Percentiles rank a stretch among this genome's conserved stretches.
These are phyloP conservation scores for Metschnikowia shivogae DNA, from an alignment of 805 yeast genomes.

Conservation along the genomic window DNA sequence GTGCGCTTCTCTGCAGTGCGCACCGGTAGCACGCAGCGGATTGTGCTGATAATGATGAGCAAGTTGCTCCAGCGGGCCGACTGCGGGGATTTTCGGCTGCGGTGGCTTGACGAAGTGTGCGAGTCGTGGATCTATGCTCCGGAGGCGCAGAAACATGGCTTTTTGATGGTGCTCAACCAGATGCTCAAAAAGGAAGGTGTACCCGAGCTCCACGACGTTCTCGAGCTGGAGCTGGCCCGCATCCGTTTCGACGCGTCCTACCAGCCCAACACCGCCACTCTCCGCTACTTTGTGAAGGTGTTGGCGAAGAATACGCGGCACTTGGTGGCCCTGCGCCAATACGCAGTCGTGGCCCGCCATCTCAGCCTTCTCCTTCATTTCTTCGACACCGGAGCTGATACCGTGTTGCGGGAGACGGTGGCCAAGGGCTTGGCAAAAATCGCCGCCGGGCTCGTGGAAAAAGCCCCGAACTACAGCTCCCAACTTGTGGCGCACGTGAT, in stretches of 20 bases:
- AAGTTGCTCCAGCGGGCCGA: slow-evolving; percentile 55
- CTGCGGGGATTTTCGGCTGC: slow-evolving; percentile 20
- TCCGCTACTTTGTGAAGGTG: slow-evolving; percentile 31
- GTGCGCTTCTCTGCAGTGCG: slow-evolving; percentile 17
- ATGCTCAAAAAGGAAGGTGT: slow-evolving; percentile 23
- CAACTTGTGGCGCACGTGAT: slow-evolving; percentile 37
- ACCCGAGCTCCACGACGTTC: slow-evolving; percentile 2
- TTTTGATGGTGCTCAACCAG: slow-evolving; percentile 38
- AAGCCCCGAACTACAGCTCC: slow-evolving; percentile 35
- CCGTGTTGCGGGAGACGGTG: slow-evolving; percentile 56
- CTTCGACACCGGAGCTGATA: slow-evolving; percentile 44
- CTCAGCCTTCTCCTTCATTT: slow-evolving; percentile 36
- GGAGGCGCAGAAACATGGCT: slow-evolving; percentile 28
- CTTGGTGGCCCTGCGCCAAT: slow-evolving; percentile 22
- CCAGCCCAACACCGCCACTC: slow-evolving; percentile 15
- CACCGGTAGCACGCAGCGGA: slow-evolving; percentile 40
- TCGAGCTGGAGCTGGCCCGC: slow-evolving; percentile 7
- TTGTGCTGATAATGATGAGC: slow-evolving; percentile 48
- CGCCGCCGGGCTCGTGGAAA: slow-evolving; percentile 27
- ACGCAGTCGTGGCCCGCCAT: slow-evolving; percentile 43
- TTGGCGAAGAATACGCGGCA: slow-evolving; percentile 26
- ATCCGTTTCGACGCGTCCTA: background rate
- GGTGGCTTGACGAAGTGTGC: slow-evolving; percentile 13
- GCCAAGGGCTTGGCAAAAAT: slow-evolving; percentile 65
- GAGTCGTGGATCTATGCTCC: slow-evolving; percentile 18